Evolutionary conservation across 2,329 filamentous ascomycete genomes (phyloP).

Genomic region (Aschersonia sp.): DNA sequence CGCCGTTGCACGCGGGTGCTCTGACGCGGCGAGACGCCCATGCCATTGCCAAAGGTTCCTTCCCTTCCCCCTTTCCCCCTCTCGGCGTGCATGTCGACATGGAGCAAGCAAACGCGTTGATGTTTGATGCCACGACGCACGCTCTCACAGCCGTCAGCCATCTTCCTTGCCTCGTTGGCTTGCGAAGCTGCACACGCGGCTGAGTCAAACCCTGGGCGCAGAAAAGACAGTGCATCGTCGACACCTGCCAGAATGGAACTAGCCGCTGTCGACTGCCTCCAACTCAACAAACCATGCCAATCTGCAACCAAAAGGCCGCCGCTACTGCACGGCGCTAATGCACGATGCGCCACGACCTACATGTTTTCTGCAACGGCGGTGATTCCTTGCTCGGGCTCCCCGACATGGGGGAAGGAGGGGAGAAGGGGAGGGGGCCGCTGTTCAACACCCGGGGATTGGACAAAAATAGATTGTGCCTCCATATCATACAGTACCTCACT

Average conservation of each 20-base stretch:
- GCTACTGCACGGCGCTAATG: background rate
- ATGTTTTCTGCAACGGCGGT: background rate
- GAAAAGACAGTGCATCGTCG: background rate
- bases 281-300: background rate
- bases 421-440: background rate
- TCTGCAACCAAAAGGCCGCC: background rate
- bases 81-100: no score
- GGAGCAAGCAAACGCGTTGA: no score
- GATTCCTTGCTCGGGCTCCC: background rate
- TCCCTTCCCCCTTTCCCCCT: no score
- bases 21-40: no score
- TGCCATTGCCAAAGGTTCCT: no score
- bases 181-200: no score
- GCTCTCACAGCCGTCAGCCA: no score
- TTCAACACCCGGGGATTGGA: background rate
- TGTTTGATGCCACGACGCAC: no score
- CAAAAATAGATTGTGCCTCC: background rate
- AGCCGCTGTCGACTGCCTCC: background rate
- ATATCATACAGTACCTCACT: no score
- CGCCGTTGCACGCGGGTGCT: no score
- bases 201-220: background rate
- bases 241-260: background rate
- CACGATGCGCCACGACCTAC: background rate
- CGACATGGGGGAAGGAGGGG: background rate
- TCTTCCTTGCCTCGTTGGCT: no score